phyloP scores from a whole-genome alignment of 768 basidiomycete genomes.

The Ramaria rubella region DNA sequence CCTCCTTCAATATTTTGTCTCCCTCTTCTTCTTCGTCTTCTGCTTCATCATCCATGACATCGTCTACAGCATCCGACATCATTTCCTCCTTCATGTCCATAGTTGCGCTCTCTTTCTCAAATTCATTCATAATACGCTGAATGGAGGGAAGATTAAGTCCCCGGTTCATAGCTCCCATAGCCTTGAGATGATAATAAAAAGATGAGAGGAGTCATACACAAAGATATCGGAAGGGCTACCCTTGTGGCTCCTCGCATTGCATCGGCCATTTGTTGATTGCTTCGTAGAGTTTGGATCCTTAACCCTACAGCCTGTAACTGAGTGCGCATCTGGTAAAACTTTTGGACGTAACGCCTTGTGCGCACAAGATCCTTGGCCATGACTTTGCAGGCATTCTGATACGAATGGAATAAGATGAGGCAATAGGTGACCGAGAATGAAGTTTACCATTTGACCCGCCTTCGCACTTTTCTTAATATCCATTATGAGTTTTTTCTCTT shows the following conservation, averaged over 20 bases:
- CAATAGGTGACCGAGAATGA: neutral
- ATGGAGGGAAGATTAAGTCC: slow-evolving; percentile 93
- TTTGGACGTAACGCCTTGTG: slow-evolving; percentile 91
- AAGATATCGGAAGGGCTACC: slow-evolving; percentile 43
- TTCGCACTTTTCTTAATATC: slow-evolving; percentile 98
- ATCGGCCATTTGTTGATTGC: slow-evolving; percentile 98
- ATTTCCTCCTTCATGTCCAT: slow-evolving; percentile 99
- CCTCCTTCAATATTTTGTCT: slow-evolving; percentile 91
- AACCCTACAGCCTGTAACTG: slow-evolving; percentile 94
- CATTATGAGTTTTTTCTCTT: slow-evolving; percentile 91
- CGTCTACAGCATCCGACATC: slow-evolving; percentile 98
- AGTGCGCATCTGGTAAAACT: slow-evolving; percentile 98
- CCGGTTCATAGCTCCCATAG: slow-evolving; percentile 97
- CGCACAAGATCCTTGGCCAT: slow-evolving; percentile 99
- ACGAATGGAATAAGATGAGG: slow-evolving; percentile 5
- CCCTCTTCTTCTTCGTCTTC: slow-evolving; percentile 96
- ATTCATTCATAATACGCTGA: slow-evolving; percentile 95
- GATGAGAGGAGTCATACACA: neutral
- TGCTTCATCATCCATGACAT: slow-evolving; percentile 87
- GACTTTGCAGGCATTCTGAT: slow-evolving; percentile 94
- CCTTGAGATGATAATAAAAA: slow-evolving; percentile 40
- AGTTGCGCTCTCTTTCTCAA: slow-evolving; percentile 92
- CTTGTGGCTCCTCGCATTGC: slow-evolving; percentile 98
- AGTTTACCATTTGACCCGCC: slow-evolving; percentile 80
- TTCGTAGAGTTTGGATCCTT: slow-evolving; percentile 91